Conservation (phyloP, 2,329 filamentous ascomycete species). For the Colletotrichum aenigma region DNA sequence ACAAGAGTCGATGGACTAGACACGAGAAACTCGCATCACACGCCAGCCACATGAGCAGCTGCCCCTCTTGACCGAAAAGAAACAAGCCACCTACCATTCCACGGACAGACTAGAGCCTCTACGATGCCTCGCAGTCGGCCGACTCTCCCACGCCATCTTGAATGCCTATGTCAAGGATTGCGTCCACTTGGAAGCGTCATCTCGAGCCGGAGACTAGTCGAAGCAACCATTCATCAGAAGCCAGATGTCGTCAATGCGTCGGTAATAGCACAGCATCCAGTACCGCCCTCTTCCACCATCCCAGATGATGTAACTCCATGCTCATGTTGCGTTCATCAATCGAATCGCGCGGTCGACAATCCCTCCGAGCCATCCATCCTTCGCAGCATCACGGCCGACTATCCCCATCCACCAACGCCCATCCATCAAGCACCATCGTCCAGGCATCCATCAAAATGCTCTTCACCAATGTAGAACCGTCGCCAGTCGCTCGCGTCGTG, state of each 20-base stretch:
- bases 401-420: not conserved
- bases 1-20: not conserved
- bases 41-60: not conserved
- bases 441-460: fast-evolving
- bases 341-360: not conserved
- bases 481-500: not conserved
- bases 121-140: too few species aligned
- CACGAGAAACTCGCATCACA: fast-evolving
- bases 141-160: too few species aligned
- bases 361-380: not conserved
- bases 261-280: too few species aligned
- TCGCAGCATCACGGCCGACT: not conserved
- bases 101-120: not conserved
- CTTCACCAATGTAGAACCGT: not conserved
- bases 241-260: too few species aligned
- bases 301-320: too few species aligned
- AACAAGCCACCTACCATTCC: not conserved
- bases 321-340: not conserved
- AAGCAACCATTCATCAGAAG: too few species aligned
- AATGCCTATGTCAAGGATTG: too few species aligned
- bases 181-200: too few species aligned
- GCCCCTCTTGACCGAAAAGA: not conserved
- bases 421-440: not conserved
- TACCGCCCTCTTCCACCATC: too few species aligned
- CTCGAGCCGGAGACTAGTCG: too few species aligned